phyloP scores from a whole-genome alignment of 495 filamentous ascomycete species.

The Neurospora tetraspora region DNA sequence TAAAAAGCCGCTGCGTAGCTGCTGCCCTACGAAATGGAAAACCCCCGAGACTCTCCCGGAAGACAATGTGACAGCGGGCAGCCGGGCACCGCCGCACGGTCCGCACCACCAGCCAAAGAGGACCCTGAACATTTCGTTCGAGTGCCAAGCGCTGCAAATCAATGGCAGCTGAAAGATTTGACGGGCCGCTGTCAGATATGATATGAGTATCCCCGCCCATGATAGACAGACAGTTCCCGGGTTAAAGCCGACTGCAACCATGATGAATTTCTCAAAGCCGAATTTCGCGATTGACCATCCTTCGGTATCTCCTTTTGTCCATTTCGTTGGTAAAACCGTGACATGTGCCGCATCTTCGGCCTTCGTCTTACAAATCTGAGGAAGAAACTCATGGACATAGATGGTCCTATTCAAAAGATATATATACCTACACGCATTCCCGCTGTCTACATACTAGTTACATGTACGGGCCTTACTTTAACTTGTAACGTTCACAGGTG shows the following conservation, averaged over 20 bases:
- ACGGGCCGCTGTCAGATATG: background rate
- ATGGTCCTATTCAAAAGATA: background rate
- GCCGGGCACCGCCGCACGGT: too few relatives aligned
- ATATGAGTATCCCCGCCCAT: background rate
- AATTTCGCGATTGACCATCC: background rate
- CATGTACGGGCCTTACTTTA: background rate
- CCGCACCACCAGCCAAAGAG: background rate
- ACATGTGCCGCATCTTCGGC: background rate
- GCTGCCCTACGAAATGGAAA: background rate
- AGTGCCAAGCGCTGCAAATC: background rate
- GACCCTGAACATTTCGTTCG: background rate
- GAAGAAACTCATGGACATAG: background rate
- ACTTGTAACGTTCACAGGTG: background rate
- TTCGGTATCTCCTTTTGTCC: background rate
- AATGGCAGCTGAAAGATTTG: background rate
- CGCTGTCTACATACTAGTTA: background rate
- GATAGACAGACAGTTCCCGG: background rate
- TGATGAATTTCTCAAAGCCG: background rate
- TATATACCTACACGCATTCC: background rate
- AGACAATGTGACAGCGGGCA: too few relatives aligned
- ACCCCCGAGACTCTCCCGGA: conserved; percentile 12
- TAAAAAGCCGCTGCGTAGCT: background rate
- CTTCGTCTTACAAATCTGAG: background rate
- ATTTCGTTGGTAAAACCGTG: background rate
- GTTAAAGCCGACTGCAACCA: background rate